Base-by-base conservation (phyloP, 1,284 basidiomycete genomes). In the Trichosporon ovoides region DNA sequence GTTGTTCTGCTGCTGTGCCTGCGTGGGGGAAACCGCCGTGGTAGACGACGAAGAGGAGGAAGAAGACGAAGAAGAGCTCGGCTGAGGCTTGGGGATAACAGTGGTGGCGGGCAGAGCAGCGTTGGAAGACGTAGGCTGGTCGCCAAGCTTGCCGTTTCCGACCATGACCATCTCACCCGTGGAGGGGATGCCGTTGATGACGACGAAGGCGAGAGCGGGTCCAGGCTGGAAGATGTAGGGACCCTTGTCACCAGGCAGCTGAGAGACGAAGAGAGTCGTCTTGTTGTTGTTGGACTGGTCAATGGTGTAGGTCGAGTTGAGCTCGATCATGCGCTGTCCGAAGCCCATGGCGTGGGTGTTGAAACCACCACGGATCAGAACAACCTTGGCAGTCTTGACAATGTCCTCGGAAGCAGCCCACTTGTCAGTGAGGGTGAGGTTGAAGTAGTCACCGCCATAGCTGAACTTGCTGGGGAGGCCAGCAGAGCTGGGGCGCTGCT, bases 331-430 rank as follows among this genome's bases (percentile, higher is more conserved):
- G 49, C 74, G 66, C 64, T 77, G 75, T 49, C 75, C 74, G 60
- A 77, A 75, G 7, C 65, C 94, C 84, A 97, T 89, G 24, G 86
- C 92, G 76, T 97, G 94, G 0, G 92, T 97, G 18, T 91, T 91
- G 82, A 94, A 98, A 14, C 94, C 95, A 31, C 86, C 83, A 59
- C 95, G 88, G 61, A 90, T 81, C 65, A 98, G 77, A 57, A 86
- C 84, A 18, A 85, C 87, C 38, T 92, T 88, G 67, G 86, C 87
- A 38, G 24, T 36, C 56, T 63, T 63, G 46, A 54, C 55, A 55
- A 84, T 82, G 3, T 80, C 75, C 58, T 75, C 55, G 22, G 22
- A 28, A 20, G 70, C 70, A n/a, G 66, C 58, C 18, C 66, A 59
- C 56, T 73, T 65, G 59, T 85, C 80, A 38, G 81, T 78, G 19